Evolutionary conservation across 2,329 filamentous ascomycete species (phyloP), one percentile per base, ranked within the genome.

Genomic region (Claviceps purpurea): DNA sequence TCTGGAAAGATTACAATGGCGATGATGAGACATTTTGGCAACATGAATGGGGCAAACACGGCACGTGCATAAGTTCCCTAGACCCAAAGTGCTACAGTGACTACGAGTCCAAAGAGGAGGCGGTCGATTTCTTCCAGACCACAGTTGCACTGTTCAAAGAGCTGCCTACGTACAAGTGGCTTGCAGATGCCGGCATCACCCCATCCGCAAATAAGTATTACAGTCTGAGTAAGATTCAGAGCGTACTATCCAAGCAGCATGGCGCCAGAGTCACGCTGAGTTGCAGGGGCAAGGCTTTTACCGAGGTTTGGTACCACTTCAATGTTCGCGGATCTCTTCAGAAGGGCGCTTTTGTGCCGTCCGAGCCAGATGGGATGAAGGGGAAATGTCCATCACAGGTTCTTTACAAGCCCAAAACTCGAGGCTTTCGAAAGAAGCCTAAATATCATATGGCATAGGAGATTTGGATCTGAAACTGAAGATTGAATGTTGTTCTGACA

Each of bases 41-140:
- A 62, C 84, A 88, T 64, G 85, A 89, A 66, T 88, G 82, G 82
- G 72, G 72, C 57, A 89, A 87, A 64, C 85, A 89, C 64, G 85
- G 85, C 54, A 75, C 73, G 16, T 88, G 85, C 67, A 78, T 88
- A 57, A 80, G 73, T 59, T 89, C 85, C 0, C 73, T 89, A 10
- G 73, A 82, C 47, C 77, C 84, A 0, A 65, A 68, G 18, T 89
- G 85, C 71, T 89, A 87, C 68, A 66, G 68, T 4, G 63, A 70
- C 59, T 84, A 86, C 63, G 66, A 72, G 52, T 65, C 75, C 0
- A 77, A 76, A 22, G 73, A 85, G 57, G 85, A 87, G 61, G 81
- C 82, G 0, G 75, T 79, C 13, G 82, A 85, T 62, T 89, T 78
- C 68, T 87, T 88, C 67, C 71, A 81, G 58, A 76, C 74, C 53